A percentile compares a stretch with the other conserved stretches of the same genome.
These are phyloP conservation scores for Solanum chiquidenum DNA, from an alignment of 257 asterid species.

Conservation along the genomic window DNA sequence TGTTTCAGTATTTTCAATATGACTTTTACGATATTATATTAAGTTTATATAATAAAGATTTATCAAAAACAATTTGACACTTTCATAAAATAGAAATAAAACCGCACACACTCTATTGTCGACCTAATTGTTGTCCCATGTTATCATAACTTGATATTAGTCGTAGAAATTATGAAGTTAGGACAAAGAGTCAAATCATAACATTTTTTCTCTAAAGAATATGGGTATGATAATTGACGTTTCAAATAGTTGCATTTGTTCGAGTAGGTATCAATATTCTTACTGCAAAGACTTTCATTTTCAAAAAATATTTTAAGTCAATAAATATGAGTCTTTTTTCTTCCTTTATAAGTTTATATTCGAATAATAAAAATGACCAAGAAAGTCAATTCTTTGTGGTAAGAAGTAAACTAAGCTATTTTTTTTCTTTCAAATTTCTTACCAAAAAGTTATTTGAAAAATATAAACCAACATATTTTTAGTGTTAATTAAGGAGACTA, in stretches of 20 bases:
- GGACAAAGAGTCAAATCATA: not conserved
- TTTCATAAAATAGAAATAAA: too few relatives aligned
- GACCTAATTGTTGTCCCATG: not conserved
- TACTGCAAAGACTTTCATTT: not conserved
- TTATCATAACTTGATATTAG: not conserved
- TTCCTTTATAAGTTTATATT: not conserved
- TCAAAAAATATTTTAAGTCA: not conserved
- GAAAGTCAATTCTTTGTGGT: not conserved
- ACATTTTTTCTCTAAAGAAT: not conserved
- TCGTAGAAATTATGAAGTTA: not conserved
- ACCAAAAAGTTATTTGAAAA: not conserved
- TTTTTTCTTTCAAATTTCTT: not conserved
- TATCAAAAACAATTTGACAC: too few relatives aligned
- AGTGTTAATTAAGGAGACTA: not conserved
- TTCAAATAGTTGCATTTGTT: not conserved
- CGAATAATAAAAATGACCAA: not conserved
- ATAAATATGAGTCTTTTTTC: not conserved
- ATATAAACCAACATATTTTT: not conserved
- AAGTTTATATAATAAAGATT: fast-evolving
- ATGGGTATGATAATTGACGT: not conserved
- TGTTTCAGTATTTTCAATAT: fast-evolving
- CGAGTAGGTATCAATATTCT: not conserved
- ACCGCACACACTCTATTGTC: not conserved
- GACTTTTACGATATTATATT: too few relatives aligned
- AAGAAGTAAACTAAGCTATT: not conserved